Conservation (phyloP, 495 filamentous ascomycete species). For the Hypomontagnella monticulosa region DNA sequence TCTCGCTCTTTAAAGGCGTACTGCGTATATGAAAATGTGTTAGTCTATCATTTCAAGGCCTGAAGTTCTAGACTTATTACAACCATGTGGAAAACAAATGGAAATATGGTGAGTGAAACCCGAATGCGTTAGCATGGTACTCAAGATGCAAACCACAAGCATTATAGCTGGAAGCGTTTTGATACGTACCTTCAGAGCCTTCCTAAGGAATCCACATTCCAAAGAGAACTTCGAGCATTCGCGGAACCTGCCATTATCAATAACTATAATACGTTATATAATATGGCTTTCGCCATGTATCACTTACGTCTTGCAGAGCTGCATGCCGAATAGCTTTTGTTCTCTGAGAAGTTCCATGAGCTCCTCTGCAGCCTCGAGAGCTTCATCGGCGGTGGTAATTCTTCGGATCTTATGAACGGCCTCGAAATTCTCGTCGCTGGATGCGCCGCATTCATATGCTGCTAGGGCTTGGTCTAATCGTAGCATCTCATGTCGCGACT, state of each 20-base stretch:
- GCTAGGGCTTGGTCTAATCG: conserved; percentile 28
- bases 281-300: background rate
- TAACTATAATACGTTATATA: background rate
- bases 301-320: conserved; percentile 30
- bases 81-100: no score
- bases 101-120: no score
- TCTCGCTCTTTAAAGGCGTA: conserved; percentile 23
- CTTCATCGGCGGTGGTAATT: conserved; percentile 9
- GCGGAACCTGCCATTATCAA: conserved; percentile 20
- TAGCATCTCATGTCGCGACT: conserved; percentile 26
- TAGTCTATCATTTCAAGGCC: no score
- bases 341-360: conserved; percentile 17
- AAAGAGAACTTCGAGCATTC: conserved; percentile 34
- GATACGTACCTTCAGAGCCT: conserved; percentile 10
- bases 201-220: background rate
- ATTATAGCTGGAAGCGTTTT: no score
- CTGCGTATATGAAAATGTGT: no score
- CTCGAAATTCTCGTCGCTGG: conserved; percentile 2
- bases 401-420: conserved; percentile 8
- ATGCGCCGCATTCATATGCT: conserved; percentile 21
- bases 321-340: conserved; percentile 24
- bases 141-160: no score
- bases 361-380: conserved; percentile 23
- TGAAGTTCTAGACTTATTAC: no score
- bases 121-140: no score